These are phyloP conservation scores for Diaporthe eres DNA, from an alignment of 2,329 filamentous ascomycete genomes.

Conservation along the genomic window DNA sequence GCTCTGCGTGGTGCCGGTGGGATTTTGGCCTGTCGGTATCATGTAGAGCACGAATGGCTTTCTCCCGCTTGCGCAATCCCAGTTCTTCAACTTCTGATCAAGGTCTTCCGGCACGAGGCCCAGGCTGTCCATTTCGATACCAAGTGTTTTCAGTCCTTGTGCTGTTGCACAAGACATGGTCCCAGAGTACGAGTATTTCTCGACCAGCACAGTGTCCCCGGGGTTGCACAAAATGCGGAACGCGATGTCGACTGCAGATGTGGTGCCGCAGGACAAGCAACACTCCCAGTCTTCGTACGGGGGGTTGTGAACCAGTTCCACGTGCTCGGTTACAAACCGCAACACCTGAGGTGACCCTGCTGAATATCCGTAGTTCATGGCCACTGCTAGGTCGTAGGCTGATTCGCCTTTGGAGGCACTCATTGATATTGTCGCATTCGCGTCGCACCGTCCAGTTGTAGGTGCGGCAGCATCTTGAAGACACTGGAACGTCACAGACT, in stretches of 20 bases:
- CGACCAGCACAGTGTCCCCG: background rate
- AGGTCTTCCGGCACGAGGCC: slow-evolving; percentile 74
- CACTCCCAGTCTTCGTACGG: background rate
- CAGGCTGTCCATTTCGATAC: slow-evolving; percentile 75
- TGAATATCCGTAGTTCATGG: background rate
- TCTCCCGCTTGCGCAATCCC: slow-evolving; percentile 72
- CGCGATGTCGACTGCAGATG: background rate
- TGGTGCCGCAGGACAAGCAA: background rate
- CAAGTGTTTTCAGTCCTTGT: slow-evolving; percentile 72
- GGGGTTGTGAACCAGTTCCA: background rate
- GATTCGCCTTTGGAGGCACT: background rate
- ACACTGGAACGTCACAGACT: background rate
- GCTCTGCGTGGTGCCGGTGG: slow-evolving; percentile 79
- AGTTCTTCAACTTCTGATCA: slow-evolving; percentile 74
- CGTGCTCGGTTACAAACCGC: background rate
- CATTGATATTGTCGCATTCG: background rate
- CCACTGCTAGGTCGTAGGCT: background rate
- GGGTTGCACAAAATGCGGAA: background rate
- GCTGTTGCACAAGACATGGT: slow-evolving; percentile 76
- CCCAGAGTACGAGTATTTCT: slow-evolving; percentile 4
- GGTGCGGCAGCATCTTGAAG: background rate
- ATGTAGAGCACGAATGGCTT: slow-evolving; percentile 80
- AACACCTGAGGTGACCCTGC: background rate
- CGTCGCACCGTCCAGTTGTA: background rate
- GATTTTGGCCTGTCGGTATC: slow-evolving; percentile 81